Evolutionary conservation across 345 rosid genomes (phyloP), one percentile per base, ranked within the genome.

Genomic region (Brassica incana): DNA sequence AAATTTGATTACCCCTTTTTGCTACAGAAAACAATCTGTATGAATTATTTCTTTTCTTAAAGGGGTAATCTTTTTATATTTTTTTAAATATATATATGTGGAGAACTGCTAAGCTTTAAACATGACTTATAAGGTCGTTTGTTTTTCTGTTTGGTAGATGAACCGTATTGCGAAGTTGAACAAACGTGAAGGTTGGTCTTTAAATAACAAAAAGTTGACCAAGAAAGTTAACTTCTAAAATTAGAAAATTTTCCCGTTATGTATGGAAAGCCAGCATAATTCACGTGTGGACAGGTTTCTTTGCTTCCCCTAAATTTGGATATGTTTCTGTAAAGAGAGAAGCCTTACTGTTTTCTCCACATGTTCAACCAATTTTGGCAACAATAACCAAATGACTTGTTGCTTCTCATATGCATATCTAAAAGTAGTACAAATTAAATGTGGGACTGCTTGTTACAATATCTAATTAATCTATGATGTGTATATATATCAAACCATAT

Each of bases 111-210:
- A 67, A 72, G 81, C 81, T 64, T 62, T 77, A 52, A 72, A 18
- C 84, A 77, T 77, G 78, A 71, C 74, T 72, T 67, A 50, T 67
- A 50, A 67, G 78, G 73, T 67, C 14, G 69, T 45, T 50, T 40
- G 48, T 40, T 67, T 75, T 65, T 81, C 65, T 72, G 73, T 65
- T 77, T 18, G 56, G 18, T 14, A 50, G 56, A 50, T 59, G 78
- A 81, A 67, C 68, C 67, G 81, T 81, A 71, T 76, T 65, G 80
- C 80, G 66, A 72, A 81, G 70, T 73, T 61, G 50, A 66, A 38
- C 5, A 64, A 67, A 72, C 71, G 66, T 59, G 12, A 60, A 66
- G 38, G 60, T 45, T 77, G 77, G 15, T 67, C 62, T 62, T 81
- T 77, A 81, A 67, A 81, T 81, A 81, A 71, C 0, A 29, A 72